Conservation (phyloP, 2,329 filamentous ascomycete species). For the Exophiala calicioides region DNA sequence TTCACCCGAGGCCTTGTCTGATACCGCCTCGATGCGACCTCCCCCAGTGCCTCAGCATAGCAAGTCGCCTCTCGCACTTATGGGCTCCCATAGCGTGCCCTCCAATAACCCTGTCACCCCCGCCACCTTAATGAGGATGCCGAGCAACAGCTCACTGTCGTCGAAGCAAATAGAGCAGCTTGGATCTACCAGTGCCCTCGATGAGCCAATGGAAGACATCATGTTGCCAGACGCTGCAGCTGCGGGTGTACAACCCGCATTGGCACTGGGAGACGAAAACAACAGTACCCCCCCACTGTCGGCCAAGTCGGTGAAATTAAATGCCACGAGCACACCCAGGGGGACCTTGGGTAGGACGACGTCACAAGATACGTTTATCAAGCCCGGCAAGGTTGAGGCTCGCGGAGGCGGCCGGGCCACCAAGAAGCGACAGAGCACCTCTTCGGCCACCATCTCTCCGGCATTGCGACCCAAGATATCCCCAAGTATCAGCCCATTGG, state of each 20-base stretch:
- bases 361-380: constrained; percentile 39
- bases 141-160: constrained; percentile 45
- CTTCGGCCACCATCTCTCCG: constrained; percentile 77
- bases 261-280: constrained; percentile 48
- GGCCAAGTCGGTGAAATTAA: constrained; percentile 64
- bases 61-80: constrained; percentile 40
- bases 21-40: constrained; percentile 53
- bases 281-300: constrained; percentile 61
- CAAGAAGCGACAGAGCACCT: constrained; percentile 71
- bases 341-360: constrained; percentile 35
- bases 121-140: constrained; percentile 81
- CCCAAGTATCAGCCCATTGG: constrained; percentile 86
- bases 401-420: constrained; percentile 50
- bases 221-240: constrained; percentile 72
- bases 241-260: constrained; percentile 51
- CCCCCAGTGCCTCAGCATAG: constrained; percentile 45
- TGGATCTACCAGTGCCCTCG: constrained; percentile 47
- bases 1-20: constrained; percentile 52
- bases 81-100: constrained; percentile 27
- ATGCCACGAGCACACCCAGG: constrained; percentile 51
- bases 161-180: constrained; percentile 38
- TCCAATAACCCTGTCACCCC: constrained; percentile 71
- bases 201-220: constrained; percentile 63
- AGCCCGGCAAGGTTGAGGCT: constrained; percentile 28
- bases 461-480: constrained; percentile 87